Evolutionary conservation across 2,329 filamentous ascomycete genomes (phyloP).

Genomic region (Berkeleyomyces basicola): DNA sequence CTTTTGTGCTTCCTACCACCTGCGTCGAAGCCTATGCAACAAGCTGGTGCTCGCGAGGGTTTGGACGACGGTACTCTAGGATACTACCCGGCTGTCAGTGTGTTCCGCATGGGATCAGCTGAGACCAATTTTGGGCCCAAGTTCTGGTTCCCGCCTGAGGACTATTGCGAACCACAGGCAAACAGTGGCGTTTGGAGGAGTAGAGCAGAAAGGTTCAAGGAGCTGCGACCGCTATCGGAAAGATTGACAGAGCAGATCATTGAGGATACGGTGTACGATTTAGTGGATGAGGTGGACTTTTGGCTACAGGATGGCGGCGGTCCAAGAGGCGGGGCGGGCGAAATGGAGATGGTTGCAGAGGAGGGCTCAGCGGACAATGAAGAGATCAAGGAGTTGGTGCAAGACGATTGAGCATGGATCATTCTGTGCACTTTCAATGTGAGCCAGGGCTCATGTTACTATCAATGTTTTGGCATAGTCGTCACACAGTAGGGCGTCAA

Average conservation of each 20-base stretch:
- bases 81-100: constrained; percentile 86
- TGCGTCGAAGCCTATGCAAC: constrained; percentile 53
- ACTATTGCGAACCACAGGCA: constrained; percentile 26
- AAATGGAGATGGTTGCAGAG: constrained; percentile 27
- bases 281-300: constrained; percentile 88
- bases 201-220: neutral
- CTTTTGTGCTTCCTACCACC: constrained; percentile 84
- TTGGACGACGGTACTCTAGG: constrained; percentile 90
- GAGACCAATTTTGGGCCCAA: constrained; percentile 89
- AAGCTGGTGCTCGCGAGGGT: constrained; percentile 64
- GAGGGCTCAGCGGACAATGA: constrained; percentile 31
- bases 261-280: constrained; percentile 83
- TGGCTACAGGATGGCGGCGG: constrained; percentile 53
- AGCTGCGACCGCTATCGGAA: constrained; percentile 26
- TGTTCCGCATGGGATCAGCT: constrained; percentile 78
- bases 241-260: constrained; percentile 86
- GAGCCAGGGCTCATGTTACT: neutral
- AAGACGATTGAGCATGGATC: constrained; percentile 34
- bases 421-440: neutral
- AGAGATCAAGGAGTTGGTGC: constrained; percentile 49
- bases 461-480: too few species aligned
- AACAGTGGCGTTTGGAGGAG: constrained; percentile 12
- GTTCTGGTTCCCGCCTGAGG: constrained; percentile 74
- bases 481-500: too few species aligned
- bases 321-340: constrained; percentile 26